Conservation (phyloP, 192 early-diverging fungal species). For the Backusella mclennaniae region DNA sequence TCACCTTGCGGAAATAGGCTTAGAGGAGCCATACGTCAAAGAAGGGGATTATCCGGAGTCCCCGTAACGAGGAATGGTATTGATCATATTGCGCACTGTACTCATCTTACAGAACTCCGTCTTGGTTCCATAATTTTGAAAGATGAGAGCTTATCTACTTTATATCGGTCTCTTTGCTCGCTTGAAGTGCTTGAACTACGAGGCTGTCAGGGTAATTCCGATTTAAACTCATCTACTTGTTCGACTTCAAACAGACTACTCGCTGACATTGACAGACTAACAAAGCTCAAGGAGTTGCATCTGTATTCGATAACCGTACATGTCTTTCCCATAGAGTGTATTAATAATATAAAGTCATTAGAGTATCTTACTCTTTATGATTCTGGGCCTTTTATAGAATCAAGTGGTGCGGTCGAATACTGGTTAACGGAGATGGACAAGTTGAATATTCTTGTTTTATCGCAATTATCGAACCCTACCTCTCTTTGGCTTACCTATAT, state of each 20-base stretch:
- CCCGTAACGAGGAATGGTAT: neutral
- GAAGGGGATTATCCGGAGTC: neutral
- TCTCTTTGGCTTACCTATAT: neutral
- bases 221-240: neutral
- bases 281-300: neutral
- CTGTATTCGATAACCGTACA: neutral
- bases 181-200: neutral
- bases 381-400: neutral
- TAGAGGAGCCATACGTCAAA: neutral
- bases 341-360: neutral
- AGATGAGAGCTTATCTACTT: neutral
- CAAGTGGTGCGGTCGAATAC: neutral
- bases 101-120: neutral
- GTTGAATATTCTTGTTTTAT: neutral
- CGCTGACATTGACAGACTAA: neutral
- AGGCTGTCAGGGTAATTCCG: neutral
- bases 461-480: neutral
- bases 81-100: neutral
- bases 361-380: neutral
- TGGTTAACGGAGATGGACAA: neutral
- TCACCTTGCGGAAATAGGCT: neutral
- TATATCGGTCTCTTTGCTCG: neutral
- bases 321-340: neutral
- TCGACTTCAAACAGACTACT: neutral
- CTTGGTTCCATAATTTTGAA: neutral